Conservation (phyloP, 495 filamentous ascomycete species). For the Daldinia decipiens region DNA sequence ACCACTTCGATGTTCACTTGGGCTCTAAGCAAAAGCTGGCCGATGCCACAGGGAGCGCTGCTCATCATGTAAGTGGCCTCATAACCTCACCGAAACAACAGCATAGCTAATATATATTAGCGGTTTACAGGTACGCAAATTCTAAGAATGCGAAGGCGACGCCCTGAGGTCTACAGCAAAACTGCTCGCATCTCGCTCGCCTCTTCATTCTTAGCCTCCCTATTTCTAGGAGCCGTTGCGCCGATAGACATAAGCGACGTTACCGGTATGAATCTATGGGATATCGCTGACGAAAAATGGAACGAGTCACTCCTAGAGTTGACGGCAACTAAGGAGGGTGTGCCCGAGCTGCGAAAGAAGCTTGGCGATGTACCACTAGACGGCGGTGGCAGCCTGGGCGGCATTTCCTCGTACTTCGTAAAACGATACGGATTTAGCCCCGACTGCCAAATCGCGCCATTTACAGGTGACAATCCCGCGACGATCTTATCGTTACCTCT, state of each 20-base stretch:
- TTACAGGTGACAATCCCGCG: slow-evolving; percentile 95
- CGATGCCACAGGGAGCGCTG: slow-evolving; percentile 84
- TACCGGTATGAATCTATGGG: slow-evolving; percentile 97
- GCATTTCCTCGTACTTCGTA: slow-evolving; percentile 78
- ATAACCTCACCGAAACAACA: background rate
- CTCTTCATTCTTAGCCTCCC: slow-evolving; percentile 91
- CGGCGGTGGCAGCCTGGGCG: slow-evolving; percentile 81
- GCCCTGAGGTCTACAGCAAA: slow-evolving; percentile 80
- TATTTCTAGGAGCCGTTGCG: slow-evolving; percentile 86
- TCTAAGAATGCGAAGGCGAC: slow-evolving; percentile 79
- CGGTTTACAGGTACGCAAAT: slow-evolving; percentile 99
- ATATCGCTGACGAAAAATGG: slow-evolving; percentile 79
- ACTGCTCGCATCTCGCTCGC: slow-evolving; percentile 91
- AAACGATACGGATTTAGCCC: slow-evolving; percentile 78
- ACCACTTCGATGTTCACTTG: slow-evolving; percentile 79
- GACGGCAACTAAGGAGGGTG: slow-evolving; percentile 71
- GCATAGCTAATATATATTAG: slow-evolving; percentile 58
- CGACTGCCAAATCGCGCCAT: slow-evolving; percentile 80
- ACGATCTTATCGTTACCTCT: slow-evolving; percentile 93
- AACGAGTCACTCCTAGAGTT: slow-evolving; percentile 77
- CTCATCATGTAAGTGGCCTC: slow-evolving; percentile 79
- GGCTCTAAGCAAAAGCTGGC: slow-evolving; percentile 75
- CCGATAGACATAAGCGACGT: slow-evolving; percentile 95
- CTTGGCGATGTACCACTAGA: slow-evolving; percentile 83
- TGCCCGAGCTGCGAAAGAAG: slow-evolving; percentile 75